Evolutionary conservation across 768 basidiomycete genomes (phyloP).

Genomic region (Austroboletus eburneus): DNA sequence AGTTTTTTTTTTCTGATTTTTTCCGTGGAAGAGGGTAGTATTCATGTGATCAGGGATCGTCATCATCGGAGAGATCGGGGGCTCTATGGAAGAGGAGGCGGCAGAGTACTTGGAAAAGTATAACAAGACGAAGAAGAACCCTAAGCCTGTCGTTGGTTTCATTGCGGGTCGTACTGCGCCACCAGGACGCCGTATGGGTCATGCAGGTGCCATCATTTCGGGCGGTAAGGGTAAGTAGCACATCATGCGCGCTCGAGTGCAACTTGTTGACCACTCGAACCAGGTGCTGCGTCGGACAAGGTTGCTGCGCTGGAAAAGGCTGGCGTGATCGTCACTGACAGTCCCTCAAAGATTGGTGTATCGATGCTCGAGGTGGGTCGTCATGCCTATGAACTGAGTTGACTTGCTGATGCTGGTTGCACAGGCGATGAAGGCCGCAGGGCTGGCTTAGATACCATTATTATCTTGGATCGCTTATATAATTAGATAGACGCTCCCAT

Average conservation of each 20-base stretch:
- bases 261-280: neutral
- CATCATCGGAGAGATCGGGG: conserved; percentile 98
- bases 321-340: conserved; percentile 90
- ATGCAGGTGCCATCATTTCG: conserved; percentile 96
- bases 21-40: neutral
- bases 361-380: conserved; percentile 82
- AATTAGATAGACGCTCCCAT: conserved; percentile 29
- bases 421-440: conserved; percentile 78
- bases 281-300: conserved; percentile 90
- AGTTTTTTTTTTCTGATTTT: neutral
- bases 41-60: conserved; percentile 68
- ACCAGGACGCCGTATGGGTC: conserved; percentile 96
- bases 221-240: conserved; percentile 81
- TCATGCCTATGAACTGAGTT: neutral
- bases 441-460: conserved; percentile 49
- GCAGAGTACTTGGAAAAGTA: conserved; percentile 91
- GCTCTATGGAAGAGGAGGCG: conserved; percentile 99
- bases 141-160: conserved; percentile 97
- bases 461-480: conserved; percentile 31
- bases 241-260: neutral
- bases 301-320: conserved; percentile 87
- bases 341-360: conserved; percentile 90
- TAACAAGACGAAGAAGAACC: conserved; percentile 82
- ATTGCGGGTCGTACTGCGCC: conserved; percentile 98
- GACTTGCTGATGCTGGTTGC: conserved; percentile 6